These are phyloP conservation scores for Annona cherimola DNA, from an alignment of 164 flowering plant species.

Conservation along the genomic window DNA sequence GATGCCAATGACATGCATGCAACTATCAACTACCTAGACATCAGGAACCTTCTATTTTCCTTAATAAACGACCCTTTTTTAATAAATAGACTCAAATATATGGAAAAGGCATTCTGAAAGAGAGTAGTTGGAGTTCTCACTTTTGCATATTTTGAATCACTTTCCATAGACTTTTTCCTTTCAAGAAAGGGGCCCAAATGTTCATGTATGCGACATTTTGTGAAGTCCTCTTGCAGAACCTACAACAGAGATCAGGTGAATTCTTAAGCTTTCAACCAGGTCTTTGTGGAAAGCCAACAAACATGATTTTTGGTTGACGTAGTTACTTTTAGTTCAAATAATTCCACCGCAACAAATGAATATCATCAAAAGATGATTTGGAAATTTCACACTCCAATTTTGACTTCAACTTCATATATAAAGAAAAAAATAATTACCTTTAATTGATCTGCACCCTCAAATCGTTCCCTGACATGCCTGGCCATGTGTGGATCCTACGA, in stretches of 20 bases:
- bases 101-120: not conserved
- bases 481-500: constrained; percentile 88
- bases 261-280: not conserved
- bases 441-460: constrained; percentile 35
- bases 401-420: not conserved
- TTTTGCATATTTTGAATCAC: constrained; percentile 45
- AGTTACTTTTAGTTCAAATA: not conserved
- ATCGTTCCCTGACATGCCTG: constrained; percentile 64
- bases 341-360: not conserved
- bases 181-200: constrained; percentile 48
- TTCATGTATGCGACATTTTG: constrained; percentile 65
- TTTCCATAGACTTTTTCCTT: constrained; percentile 17
- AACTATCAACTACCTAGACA: no score
- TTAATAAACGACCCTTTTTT: no score
- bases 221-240: constrained; percentile 89
- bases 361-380: not conserved
- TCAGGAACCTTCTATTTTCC: no score
- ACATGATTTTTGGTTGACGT: not conserved
- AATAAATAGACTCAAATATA: no score
- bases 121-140: constrained; percentile 34
- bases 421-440: constrained; percentile 37
- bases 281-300: not conserved
- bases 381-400: not conserved
- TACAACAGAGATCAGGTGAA: constrained; percentile 20
- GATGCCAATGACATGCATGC: no score